Base-by-base conservation (phyloP, 2,329 filamentous ascomycete genomes). In the Talaromyces marneffei region DNA sequence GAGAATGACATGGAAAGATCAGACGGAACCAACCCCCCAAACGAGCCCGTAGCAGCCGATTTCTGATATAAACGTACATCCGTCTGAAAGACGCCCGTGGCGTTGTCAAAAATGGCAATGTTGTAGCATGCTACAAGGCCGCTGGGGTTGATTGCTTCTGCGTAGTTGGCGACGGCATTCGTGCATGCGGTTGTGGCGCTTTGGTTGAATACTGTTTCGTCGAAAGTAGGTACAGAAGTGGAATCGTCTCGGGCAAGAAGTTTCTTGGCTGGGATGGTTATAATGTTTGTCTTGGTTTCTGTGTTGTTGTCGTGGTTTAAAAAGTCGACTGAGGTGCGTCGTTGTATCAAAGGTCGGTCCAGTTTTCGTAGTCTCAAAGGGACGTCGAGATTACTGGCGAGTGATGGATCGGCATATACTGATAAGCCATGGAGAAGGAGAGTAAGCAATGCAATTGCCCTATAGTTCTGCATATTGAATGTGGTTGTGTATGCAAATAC, bases 71-170 rank as follows among this genome's bases (percentile, higher is more conserved):
- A 78, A 59, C 90, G 82, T 56, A 94, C 74, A 71, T 94, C 90
- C 31, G 90, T 89, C 74, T 89, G 84, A 71, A 94, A 94, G 16
- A 85, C 78, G 31, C 90, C 90, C 0, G 83, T 86, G 4, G 74
- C 74, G 35, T 66, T 69, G 75, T 93, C 83, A 61, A 91, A 81
- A 40, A 84, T 85, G 0, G 87, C 86, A 25, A 95, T 75, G 72
- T 94, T 95, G 78, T 93, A 94, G 82, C 91, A 95, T 53, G 90
- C 84, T 62, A 87, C 88, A 53, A 91, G 84, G 56, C 91, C 91
- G 9, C 89, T 88, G 4, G 89, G 88, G 66, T 92, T 93, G 25
- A 83, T 83, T 63, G 81, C 77, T 20, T 44, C 16, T 14, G 79
- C 77, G 54, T 91, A 79, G 27, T 75, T 71, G 2, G 74, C 72